Percentiles rank a stretch among this genome's conserved stretches.
phyloP scores from a whole-genome alignment of 495 filamentous ascomycete genomes.

The Podospora fimiseda region DNA sequence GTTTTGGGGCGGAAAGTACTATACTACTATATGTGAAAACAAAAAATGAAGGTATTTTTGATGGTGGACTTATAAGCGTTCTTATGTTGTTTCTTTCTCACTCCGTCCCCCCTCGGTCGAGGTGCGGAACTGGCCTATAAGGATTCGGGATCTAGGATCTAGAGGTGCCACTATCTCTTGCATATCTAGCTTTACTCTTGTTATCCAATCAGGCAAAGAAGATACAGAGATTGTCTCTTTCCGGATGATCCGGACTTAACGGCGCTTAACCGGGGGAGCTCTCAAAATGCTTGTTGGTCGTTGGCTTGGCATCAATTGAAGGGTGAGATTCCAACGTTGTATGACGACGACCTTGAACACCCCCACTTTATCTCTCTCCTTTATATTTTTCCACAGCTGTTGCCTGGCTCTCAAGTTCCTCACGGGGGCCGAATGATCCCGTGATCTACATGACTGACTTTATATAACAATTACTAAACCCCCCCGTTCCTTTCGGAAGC shows the following conservation, averaged over 20 bases:
- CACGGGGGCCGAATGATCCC: no score
- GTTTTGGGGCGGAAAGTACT: neutral
- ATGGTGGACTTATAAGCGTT: neutral
- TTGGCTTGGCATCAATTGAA: neutral
- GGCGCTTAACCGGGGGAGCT: constrained; percentile 3
- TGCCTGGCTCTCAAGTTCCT: no score
- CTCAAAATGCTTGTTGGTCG: neutral
- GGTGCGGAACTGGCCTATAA: neutral
- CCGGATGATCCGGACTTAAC: constrained; percentile 6
- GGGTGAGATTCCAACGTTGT: neutral
- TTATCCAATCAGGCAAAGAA: neutral
- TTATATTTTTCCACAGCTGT: no score
- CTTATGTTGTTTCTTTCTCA: neutral
- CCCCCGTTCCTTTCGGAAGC: no score
- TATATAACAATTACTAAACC: no score
- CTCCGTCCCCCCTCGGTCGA: neutral
- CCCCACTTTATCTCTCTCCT: no score
- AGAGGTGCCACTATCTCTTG: neutral
- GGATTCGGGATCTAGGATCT: neutral
- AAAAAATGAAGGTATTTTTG: neutral
- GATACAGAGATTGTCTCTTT: neutral
- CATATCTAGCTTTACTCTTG: neutral
- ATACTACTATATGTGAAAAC: neutral
- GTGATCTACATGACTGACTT: no score
- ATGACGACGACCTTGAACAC: no score